phyloP scores from a whole-genome alignment of 2,329 filamentous ascomycete species.

The Truncatella angustata region DNA sequence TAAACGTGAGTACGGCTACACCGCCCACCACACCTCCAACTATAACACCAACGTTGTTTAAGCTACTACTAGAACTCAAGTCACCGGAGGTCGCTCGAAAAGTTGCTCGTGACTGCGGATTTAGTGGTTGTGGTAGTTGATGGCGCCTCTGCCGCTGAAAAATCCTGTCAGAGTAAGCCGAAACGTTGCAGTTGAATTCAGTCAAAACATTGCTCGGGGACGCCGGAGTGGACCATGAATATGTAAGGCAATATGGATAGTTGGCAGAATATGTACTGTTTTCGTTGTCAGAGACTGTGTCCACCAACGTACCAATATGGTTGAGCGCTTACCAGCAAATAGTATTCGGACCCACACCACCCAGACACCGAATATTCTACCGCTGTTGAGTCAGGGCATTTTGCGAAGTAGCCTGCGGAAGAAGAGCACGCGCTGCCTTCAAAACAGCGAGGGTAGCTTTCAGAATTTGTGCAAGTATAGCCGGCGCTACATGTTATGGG shows the following conservation, averaged over 20 bases:
- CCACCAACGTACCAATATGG: background rate
- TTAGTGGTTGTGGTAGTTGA: slow-evolving; percentile 4
- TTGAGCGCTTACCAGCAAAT: slow-evolving; percentile 18
- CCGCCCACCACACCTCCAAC: slow-evolving; percentile 19
- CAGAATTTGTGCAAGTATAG: slow-evolving; percentile 19
- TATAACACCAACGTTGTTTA: slow-evolving; percentile 9
- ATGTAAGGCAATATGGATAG: slow-evolving; percentile 17
- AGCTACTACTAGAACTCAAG: background rate
- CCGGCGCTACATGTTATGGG: slow-evolving; percentile 11
- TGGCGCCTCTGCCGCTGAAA: slow-evolving; percentile 11
- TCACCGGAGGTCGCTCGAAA: background rate
- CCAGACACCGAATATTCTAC: slow-evolving; percentile 7
- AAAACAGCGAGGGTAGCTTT: slow-evolving; percentile 18
- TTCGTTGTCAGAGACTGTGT: background rate
- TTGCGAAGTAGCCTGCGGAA: slow-evolving; percentile 12
- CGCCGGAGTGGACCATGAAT: slow-evolving; percentile 18
- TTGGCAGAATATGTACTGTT: slow-evolving; percentile 9
- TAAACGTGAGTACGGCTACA: slow-evolving; percentile 14
- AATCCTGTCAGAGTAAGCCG: slow-evolving; percentile 14
- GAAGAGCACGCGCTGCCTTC: slow-evolving; percentile 10
- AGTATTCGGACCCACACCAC: slow-evolving; percentile 11
- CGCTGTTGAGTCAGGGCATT: slow-evolving; percentile 16
- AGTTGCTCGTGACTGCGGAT: background rate
- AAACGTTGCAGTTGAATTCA: slow-evolving; percentile 17
- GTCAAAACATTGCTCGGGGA: slow-evolving; percentile 24